phyloP scores from a whole-genome alignment of 2,329 filamentous ascomycete species.

The Apiospora arundinis region DNA sequence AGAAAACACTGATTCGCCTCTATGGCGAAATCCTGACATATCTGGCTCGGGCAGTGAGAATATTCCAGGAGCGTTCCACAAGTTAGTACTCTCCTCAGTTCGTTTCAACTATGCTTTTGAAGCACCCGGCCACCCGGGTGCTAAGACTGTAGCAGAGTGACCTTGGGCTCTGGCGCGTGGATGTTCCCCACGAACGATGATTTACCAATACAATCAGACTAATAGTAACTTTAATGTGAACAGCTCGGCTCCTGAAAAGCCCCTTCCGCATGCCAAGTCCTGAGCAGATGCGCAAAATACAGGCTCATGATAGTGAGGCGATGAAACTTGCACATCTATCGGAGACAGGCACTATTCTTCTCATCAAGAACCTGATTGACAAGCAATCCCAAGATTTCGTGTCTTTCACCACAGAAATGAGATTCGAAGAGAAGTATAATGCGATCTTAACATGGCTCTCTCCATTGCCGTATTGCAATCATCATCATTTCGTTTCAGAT shows the following conservation, averaged over 20 bases:
- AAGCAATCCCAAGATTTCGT: background rate
- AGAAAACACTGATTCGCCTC: background rate
- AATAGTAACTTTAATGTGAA: no score
- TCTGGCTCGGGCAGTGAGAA: background rate
- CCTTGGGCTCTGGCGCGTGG: no score
- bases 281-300: background rate
- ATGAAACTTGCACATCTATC: background rate
- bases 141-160: no score
- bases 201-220: no score
- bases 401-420: no score
- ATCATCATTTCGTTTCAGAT: background rate
- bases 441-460: background rate
- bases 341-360: background rate
- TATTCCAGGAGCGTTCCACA: background rate
- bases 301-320: background rate
- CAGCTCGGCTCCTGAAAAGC: background rate
- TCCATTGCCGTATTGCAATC: background rate
- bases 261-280: background rate
- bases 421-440: background rate
- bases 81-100: no score
- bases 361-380: background rate
- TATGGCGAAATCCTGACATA: background rate
- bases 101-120: no score
- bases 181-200: no score
- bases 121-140: no score